Evolutionary conservation across 345 rosid species (phyloP), one percentile per base, ranked within the genome.

Genomic region (Erysimum cheiranthoides): DNA sequence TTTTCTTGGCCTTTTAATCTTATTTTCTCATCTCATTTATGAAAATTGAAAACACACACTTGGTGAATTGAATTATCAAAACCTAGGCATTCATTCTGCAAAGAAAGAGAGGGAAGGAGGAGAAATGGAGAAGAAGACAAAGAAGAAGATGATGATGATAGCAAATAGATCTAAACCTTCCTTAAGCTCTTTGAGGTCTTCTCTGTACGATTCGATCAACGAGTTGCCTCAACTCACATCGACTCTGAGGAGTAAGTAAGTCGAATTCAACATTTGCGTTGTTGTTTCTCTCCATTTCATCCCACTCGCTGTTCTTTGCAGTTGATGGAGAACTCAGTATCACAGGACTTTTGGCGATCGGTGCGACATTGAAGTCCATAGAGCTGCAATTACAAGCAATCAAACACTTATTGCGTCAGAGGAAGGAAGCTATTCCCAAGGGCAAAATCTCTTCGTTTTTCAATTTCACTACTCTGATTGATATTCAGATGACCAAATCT

Each of bases 391-490:
- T 53, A 12, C 10, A 27, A 30, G 35, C 16, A 12, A 53, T 53
- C 10, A 12, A 28, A 4, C 8, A 10, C 35, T 17, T 47, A 7
- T 3, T 18, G 52, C 52, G 59, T 53, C 35, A 5, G 12, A 52
- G 16, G 57, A 52, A 27, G 8, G n/a, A 52, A 52, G n/a, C 32
- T 11, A 52, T 52, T 27, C 58, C 58, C 58, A 52, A 27, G n/a
- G 58, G 34, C 58, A 52, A 52, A n/a, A 27, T 52, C 32, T 30
- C 31, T 27, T 2, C 9, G 4, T 10, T 10, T 52, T 12, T 52
- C 0, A 5, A 52, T 52, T 27, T 27, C 6, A 3, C 10, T 27
- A 53, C 58, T 53, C 58, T 28, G 58, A 0, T 11, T 28, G 4
- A 13, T 11, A 28, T 27, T 12, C 1, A 6, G 58, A 53, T 53